phyloP scores from a whole-genome alignment of 2,329 filamentous ascomycete genomes.

The Epichloe hybrida region DNA sequence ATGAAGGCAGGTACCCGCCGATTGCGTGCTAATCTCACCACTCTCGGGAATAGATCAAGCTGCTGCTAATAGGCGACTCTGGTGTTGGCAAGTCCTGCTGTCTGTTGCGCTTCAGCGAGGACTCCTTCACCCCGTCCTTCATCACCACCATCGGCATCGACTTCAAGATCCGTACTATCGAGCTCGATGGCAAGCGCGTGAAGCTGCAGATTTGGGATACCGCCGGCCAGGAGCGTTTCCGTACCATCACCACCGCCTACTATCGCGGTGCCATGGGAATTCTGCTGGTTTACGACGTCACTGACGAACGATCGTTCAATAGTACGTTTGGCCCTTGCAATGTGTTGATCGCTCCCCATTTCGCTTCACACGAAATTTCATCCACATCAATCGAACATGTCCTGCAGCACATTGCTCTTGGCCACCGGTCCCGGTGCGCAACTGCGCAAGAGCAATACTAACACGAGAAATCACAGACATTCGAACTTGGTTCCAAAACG shows the following conservation, averaged over 20 bases:
- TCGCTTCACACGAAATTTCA: neutral
- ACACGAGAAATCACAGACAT: constrained; percentile 54
- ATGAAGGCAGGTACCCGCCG: neutral
- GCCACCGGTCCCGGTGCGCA: no score
- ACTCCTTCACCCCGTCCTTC: constrained; percentile 94
- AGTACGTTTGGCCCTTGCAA: constrained; percentile 42
- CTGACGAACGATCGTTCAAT: constrained; percentile 88
- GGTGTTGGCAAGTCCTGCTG: constrained; percentile 97
- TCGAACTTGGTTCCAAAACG: constrained; percentile 98
- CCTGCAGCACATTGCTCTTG: neutral
- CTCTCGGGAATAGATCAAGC: constrained; percentile 60
- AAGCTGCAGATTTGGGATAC: constrained; percentile 99
- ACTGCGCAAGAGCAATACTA: neutral
- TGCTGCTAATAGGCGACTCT: constrained; percentile 91
- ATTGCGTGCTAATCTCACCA: constrained; percentile 3
- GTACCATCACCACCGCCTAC: constrained; percentile 97
- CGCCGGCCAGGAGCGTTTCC: constrained; percentile 93
- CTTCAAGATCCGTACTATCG: constrained; percentile 99
- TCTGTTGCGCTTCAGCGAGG: constrained; percentile 89
- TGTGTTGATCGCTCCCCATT: neutral
- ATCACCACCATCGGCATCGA: constrained; percentile 99
- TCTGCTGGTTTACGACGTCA: constrained; percentile 94
- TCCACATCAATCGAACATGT: neutral
- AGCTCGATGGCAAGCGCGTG: constrained; percentile 95
- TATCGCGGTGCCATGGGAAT: constrained; percentile 98